Percentiles rank a stretch among this genome's conserved stretches.
phyloP scores from a whole-genome alignment of 441 rosid genomes.

The Rhodomyrtus psidioides region DNA sequence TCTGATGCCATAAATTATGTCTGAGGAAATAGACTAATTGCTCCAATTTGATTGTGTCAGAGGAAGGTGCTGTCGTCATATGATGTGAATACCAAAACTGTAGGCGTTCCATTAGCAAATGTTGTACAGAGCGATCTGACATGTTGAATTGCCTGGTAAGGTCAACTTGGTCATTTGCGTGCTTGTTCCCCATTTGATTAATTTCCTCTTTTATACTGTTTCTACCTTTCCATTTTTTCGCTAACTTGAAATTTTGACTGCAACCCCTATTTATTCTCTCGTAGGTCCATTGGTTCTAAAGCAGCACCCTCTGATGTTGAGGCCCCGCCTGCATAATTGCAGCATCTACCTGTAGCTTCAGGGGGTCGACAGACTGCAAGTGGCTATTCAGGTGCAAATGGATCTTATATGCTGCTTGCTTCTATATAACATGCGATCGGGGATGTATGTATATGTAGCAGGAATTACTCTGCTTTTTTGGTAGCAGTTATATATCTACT shows the following conservation, averaged over 20 bases:
- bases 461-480: not conserved
- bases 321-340: not conserved
- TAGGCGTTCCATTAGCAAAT: constrained; percentile 26
- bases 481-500: not conserved
- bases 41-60: constrained; percentile 43
- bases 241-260: not conserved
- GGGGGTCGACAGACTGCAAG: not conserved
- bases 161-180: not conserved
- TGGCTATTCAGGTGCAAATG: not conserved
- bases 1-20: not conserved
- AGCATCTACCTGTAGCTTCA: not conserved
- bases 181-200: not conserved
- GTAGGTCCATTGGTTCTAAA: not conserved
- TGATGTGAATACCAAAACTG: constrained; percentile 30
- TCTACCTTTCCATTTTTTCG: not conserved
- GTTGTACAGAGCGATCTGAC: constrained; percentile 33
- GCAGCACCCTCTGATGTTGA: not conserved
- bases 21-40: constrained; percentile 22
- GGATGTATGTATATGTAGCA: not conserved
- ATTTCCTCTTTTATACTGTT: not conserved
- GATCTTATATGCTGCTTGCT: not conserved
- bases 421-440: not conserved
- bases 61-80: constrained; percentile 41
- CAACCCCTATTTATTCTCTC: not conserved
- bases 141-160: constrained; percentile 22